These are phyloP conservation scores for Pyrenochaeta sp. DNA, from an alignment of 2,329 filamentous ascomycete species.

Conservation along the genomic window DNA sequence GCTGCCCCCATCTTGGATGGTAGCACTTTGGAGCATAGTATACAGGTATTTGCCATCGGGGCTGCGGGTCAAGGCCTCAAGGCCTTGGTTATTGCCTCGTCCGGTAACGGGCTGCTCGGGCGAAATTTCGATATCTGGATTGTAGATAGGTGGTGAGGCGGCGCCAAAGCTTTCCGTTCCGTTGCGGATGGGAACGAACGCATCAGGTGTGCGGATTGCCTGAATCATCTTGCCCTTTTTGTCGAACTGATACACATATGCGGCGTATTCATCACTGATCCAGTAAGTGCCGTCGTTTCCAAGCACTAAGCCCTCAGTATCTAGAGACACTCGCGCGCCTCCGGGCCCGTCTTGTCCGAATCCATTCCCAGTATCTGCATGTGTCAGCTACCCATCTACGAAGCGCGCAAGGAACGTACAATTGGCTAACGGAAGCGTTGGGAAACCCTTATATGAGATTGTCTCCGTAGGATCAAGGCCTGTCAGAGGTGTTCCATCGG, in stretches of 20 bases:
- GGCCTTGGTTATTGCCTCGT: slow-evolving; percentile 77
- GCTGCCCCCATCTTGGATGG: slow-evolving; percentile 61
- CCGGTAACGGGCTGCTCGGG: slow-evolving; percentile 69
- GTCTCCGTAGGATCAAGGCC: slow-evolving; percentile 25
- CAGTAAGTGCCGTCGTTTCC: slow-evolving; percentile 69
- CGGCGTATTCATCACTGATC: slow-evolving; percentile 70
- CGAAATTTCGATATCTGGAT: slow-evolving; percentile 56
- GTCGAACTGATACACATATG: slow-evolving; percentile 74
- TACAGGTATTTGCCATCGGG: slow-evolving; percentile 71
- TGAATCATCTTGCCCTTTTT: slow-evolving; percentile 65
- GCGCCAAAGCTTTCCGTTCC: slow-evolving; percentile 68
- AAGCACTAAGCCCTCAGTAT: slow-evolving; percentile 73
- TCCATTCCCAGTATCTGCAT: slow-evolving; percentile 66
- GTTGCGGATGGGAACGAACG: slow-evolving; percentile 71
- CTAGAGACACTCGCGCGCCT: slow-evolving; percentile 67
- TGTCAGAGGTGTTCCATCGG: slow-evolving; percentile 68
- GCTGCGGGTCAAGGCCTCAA: slow-evolving; percentile 73
- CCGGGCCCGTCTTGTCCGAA: slow-evolving; percentile 70
- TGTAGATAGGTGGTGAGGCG: slow-evolving; percentile 69
- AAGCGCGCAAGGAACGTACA: slow-evolving; percentile 44
- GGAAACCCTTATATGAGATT: slow-evolving; percentile 65
- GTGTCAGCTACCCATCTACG: slow-evolving; percentile 2
- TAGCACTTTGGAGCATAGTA: slow-evolving; percentile 71
- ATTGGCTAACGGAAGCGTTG: slow-evolving; percentile 68
- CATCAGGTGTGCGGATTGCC: slow-evolving; percentile 71